Percentiles rank a stretch among this genome's conserved stretches.
Evolutionary conservation across 306 rosid species (phyloP).

Genomic region (Leucaena leucocephala): DNA sequence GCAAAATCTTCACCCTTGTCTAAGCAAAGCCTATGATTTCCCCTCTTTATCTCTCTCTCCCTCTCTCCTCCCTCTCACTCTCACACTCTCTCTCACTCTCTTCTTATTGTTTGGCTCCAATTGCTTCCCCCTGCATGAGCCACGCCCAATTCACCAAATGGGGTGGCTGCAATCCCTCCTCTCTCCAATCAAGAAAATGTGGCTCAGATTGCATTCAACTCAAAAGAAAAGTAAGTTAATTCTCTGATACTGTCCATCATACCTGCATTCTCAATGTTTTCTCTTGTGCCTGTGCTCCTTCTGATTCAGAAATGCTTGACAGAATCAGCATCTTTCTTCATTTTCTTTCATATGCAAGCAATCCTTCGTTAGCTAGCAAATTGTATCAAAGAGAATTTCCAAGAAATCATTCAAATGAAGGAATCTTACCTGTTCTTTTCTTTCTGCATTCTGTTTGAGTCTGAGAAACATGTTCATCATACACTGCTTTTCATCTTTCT

Average conservation of each 20-base stretch:
- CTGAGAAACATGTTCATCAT: background rate
- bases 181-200: conserved; percentile 81
- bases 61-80: no score
- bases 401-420: conserved; percentile 4
- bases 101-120: conserved; percentile 26
- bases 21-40: conserved; percentile 56
- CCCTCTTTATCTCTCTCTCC: conserved; percentile 35
- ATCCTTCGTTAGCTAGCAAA: background rate
- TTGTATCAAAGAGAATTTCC: background rate
- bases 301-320: conserved; percentile 7
- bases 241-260: conserved; percentile 5
- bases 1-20: conserved; percentile 65
- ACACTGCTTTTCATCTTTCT: conserved; percentile 1
- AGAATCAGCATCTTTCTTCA: background rate
- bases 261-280: conserved; percentile 32
- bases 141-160: conserved; percentile 46
- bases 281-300: background rate
- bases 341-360: background rate
- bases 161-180: conserved; percentile 89
- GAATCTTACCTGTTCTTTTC: conserved; percentile 12
- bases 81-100: background rate
- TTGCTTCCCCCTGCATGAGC: conserved; percentile 36
- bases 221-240: conserved; percentile 68
- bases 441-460: background rate
- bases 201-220: conserved; percentile 74